A percentile compares a stretch with the other conserved stretches of the same genome.
phyloP scores from a whole-genome alignment of 306 rosid species.

The Cucumis hystrix region DNA sequence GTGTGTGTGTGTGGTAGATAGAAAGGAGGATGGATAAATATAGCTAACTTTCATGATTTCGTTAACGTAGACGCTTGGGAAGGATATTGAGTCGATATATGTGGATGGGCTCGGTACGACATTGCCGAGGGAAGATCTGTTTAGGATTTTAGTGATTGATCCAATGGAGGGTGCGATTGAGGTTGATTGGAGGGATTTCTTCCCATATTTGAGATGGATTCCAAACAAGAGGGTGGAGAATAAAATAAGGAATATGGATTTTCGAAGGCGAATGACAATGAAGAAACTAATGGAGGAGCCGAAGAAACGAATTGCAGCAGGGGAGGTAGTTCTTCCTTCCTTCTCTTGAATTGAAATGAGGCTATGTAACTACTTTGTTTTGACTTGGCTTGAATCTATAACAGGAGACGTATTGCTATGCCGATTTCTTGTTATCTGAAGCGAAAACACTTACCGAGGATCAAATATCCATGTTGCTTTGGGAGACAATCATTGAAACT shows the following conservation, averaged over 20 bases:
- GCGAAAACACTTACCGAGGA: constrained; percentile 46
- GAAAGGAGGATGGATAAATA: neutral
- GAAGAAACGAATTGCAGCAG: constrained; percentile 58
- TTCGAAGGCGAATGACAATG: constrained; percentile 39
- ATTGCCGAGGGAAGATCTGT: constrained; percentile 40
- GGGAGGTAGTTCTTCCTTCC: constrained; percentile 29
- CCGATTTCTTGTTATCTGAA: constrained; percentile 53
- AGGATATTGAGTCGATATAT: constrained; percentile 35
- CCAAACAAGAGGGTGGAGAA: constrained; percentile 52
- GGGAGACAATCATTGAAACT: constrained; percentile 80
- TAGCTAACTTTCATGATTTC: neutral
- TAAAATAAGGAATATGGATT: constrained; percentile 24
- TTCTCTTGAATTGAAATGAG: neutral
- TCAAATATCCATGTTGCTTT: constrained; percentile 48
- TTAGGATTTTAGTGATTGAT: constrained; percentile 54
- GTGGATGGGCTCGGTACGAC: constrained; percentile 50
- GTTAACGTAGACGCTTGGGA: constrained; percentile 56
- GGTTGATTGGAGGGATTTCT: constrained; percentile 97
- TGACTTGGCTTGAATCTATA: constrained; percentile 11
- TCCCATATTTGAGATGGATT: constrained; percentile 86
- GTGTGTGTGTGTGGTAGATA: neutral
- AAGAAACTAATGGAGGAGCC: constrained; percentile 44
- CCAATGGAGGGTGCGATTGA: constrained; percentile 86
- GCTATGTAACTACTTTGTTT: neutral
- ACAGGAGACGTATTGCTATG: constrained; percentile 51